phyloP scores from a whole-genome alignment of 2,329 filamentous ascomycete species.

The Ophiostoma angusticollis region DNA sequence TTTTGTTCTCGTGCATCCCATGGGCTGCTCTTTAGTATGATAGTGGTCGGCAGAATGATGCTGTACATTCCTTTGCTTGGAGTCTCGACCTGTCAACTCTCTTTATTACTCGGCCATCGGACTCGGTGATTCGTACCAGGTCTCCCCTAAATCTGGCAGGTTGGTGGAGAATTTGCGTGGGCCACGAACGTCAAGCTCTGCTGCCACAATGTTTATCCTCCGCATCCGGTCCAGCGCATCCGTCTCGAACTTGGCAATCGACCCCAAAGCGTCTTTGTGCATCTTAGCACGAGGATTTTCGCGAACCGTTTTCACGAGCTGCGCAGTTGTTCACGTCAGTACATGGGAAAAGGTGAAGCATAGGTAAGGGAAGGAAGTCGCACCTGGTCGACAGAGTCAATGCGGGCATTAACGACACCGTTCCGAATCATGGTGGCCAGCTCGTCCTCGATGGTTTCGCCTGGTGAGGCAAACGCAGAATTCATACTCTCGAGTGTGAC shows the following conservation, averaged over 20 bases:
- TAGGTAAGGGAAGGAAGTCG: constrained; percentile 11
- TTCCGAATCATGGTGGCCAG: constrained; percentile 64
- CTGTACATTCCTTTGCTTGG: too few relatives aligned
- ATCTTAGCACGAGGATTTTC: constrained; percentile 54
- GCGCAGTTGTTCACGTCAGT: neutral
- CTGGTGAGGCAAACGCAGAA: constrained; percentile 55
- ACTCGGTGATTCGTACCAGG: constrained; percentile 5
- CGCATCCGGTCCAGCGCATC: constrained; percentile 66
- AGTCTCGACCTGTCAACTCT: too few relatives aligned
- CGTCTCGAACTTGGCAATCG: constrained; percentile 58
- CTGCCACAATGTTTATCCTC: constrained; percentile 61
- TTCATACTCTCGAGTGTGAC: constrained; percentile 73
- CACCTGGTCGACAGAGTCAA: constrained; percentile 72
- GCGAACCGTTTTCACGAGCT: constrained; percentile 62
- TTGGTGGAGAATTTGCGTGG: constrained; percentile 4
- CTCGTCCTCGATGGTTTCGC: constrained; percentile 57
- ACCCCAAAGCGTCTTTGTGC: constrained; percentile 55
- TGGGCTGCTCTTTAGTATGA: too few relatives aligned
- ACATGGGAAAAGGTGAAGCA: neutral
- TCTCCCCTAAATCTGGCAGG: neutral
- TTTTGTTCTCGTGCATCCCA: too few relatives aligned
- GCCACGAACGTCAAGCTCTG: constrained; percentile 57
- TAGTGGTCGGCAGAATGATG: too few relatives aligned
- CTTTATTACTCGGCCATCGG: neutral
- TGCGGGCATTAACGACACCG: constrained; percentile 59